Percentiles rank a stretch among this genome's conserved stretches.
These are phyloP conservation scores for Sapria himalayana DNA, from an alignment of 345 rosid genomes.

Conservation along the genomic window DNA sequence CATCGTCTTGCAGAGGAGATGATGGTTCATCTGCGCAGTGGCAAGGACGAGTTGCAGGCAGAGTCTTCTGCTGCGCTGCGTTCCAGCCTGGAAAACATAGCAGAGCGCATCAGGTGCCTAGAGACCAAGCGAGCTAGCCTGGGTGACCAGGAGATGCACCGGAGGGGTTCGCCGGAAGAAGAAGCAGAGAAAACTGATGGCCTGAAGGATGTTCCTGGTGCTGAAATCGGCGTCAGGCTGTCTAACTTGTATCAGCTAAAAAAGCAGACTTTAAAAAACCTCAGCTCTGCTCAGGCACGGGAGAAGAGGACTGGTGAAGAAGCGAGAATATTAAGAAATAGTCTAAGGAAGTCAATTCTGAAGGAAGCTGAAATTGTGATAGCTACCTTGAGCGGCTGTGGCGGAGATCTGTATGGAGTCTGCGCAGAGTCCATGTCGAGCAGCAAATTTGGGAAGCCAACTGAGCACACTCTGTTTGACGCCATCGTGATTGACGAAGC, in stretches of 20 bases:
- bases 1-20: constrained; percentile 59
- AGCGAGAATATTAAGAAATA: constrained; percentile 42
- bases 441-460: constrained; percentile 47
- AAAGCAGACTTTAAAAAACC: constrained; percentile 65
- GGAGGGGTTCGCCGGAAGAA: constrained; percentile 22
- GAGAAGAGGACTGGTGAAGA: constrained; percentile 62
- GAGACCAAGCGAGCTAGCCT: constrained; percentile 85
- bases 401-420: constrained; percentile 87
- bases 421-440: constrained; percentile 67
- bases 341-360: constrained; percentile 55
- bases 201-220: constrained; percentile 39
- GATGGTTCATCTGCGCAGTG: constrained; percentile 24
- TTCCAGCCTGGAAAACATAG: constrained; percentile 58
- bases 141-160: constrained; percentile 32
- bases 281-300: constrained; percentile 57
- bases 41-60: constrained; percentile 18
- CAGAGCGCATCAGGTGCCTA: constrained; percentile 43
- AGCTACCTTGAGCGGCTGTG: constrained; percentile 89
- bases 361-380: constrained; percentile 92
- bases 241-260: constrained; percentile 62
- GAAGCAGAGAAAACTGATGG: constrained; percentile 23
- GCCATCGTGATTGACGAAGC: constrained; percentile 95
- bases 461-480: constrained; percentile 71
- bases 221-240: constrained; percentile 41
- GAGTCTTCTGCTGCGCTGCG: constrained; percentile 43